phyloP scores from a whole-genome alignment of 148 eudicot genomes.

The Persicaria tinctoria region DNA sequence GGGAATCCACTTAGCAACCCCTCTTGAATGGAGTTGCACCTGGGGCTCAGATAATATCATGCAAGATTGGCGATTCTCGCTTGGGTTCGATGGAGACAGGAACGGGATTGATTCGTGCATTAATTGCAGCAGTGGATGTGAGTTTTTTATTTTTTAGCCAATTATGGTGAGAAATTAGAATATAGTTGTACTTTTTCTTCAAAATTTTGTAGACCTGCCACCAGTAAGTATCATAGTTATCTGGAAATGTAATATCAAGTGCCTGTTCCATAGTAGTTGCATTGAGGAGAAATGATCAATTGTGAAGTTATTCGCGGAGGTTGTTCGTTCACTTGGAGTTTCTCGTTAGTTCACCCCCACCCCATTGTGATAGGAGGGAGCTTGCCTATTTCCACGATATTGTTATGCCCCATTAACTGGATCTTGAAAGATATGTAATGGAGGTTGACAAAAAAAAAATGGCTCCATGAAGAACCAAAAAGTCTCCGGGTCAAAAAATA shows the following conservation, averaged over 20 bases:
- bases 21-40: constrained; percentile 98
- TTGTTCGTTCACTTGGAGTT: no score
- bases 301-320: no score
- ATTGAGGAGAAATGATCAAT: no score
- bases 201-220: not conserved
- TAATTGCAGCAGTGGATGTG: constrained; percentile 84
- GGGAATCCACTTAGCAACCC: constrained; percentile 49
- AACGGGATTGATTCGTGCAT: constrained; percentile 88
- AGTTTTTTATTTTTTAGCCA: not conserved
- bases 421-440: no score
- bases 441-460: no score
- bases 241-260: not conserved
- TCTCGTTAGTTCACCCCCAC: no score
- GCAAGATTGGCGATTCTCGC: constrained; percentile 95
- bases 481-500: no score
- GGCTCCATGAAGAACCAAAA: no score
- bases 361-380: no score
- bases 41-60: constrained; percentile 92
- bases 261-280: no score
- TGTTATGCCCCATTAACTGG: no score
- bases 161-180: not conserved
- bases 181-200: not conserved
- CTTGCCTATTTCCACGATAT: no score
- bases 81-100: constrained; percentile 98
- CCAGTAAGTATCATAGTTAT: not conserved